A percentile compares a stretch with the other conserved stretches of the same genome.
Conservation (phyloP, 441 rosid species). For the Daphne laureola region DNA sequence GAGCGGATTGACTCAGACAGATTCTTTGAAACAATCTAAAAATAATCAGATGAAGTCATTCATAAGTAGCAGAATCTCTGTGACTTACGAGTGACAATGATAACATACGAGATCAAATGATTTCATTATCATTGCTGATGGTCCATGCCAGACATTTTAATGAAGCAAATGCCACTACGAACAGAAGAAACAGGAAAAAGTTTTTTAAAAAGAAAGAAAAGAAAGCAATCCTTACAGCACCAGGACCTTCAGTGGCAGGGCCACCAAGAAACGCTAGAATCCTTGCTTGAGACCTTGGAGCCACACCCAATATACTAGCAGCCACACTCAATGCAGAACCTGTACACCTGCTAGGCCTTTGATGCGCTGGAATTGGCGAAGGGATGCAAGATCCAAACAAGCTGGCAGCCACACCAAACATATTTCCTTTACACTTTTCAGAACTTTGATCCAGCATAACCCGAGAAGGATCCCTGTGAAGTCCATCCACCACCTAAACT, state of each 20-base stretch:
- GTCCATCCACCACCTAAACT: slow-evolving; percentile 63
- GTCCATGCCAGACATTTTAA: too few species aligned
- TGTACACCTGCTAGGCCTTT: slow-evolving; percentile 67
- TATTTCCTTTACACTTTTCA: too few species aligned
- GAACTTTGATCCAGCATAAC: too few species aligned
- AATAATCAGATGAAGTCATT: slow-evolving; percentile 1
- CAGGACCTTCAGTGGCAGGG: slow-evolving; percentile 68
- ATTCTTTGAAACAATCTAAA: slow-evolving; percentile 61
- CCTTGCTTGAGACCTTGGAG: slow-evolving; percentile 81
- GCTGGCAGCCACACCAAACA: too few species aligned
- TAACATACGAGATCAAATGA: too few species aligned
- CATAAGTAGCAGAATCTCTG: slow-evolving; percentile 1
- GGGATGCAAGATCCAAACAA: too few species aligned
- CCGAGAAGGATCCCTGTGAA: slow-evolving; percentile 44
- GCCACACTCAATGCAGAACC: slow-evolving; percentile 67
- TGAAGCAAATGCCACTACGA: too few species aligned
- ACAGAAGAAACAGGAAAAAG: too few species aligned
- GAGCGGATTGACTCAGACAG: slow-evolving; percentile 84
- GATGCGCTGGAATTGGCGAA: slow-evolving; percentile 51
- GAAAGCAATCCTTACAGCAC: slow-evolving; percentile 41
- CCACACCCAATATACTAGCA: slow-evolving; percentile 68
- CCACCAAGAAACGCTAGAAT: slow-evolving; percentile 83
- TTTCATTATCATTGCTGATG: too few species aligned
- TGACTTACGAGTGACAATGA: too few species aligned
- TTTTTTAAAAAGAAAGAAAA: too few species aligned